These are phyloP conservation scores for Candida argentea DNA, from an alignment of 805 yeast species.

Conservation along the genomic window DNA sequence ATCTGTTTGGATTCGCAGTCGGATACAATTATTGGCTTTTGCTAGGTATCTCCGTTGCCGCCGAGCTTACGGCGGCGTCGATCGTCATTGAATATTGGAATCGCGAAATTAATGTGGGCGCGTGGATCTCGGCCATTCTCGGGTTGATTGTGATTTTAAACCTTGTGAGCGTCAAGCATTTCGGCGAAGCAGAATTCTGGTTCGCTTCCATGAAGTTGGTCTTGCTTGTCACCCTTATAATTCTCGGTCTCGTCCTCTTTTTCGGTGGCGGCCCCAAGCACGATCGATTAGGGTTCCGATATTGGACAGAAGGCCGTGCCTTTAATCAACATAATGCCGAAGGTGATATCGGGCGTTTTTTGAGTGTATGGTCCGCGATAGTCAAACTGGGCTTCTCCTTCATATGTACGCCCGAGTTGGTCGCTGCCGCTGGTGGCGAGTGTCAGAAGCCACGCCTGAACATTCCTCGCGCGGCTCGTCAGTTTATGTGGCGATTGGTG, in stretches of 20 bases:
- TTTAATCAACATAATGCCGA: conserved; percentile 33
- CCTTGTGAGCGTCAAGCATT: conserved; percentile 19
- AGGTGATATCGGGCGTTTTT: conserved; percentile 14
- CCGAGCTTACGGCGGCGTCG: conserved; percentile 34
- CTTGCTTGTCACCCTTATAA: conserved; percentile 20
- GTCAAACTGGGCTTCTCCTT: conserved; percentile 19
- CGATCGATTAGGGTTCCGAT: conserved; percentile 38
- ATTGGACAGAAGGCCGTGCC: conserved; percentile 22
- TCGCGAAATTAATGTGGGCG: conserved; percentile 22
- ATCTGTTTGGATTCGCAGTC: conserved; percentile 22
- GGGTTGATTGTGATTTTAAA: conserved; percentile 16
- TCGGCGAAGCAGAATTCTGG: conserved; percentile 29
- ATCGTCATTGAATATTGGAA: conserved; percentile 27
- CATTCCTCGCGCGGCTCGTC: conserved; percentile 50
- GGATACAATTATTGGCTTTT: conserved; percentile 28
- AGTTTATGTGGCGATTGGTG: conserved; percentile 43
- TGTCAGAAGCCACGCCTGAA: conserved; percentile 48
- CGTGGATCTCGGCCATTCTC: conserved; percentile 28
- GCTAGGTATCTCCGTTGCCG: conserved; percentile 22
- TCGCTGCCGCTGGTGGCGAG: conserved; percentile 47
- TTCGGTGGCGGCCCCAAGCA: conserved; percentile 30
- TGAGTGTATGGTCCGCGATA: conserved; percentile 15
- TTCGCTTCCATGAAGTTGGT: conserved; percentile 23
- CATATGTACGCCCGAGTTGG: conserved; percentile 40
- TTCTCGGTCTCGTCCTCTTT: conserved; percentile 24